Base-by-base conservation (phyloP, 805 yeast species). In the Metschnikowia bowlesiae region DNA sequence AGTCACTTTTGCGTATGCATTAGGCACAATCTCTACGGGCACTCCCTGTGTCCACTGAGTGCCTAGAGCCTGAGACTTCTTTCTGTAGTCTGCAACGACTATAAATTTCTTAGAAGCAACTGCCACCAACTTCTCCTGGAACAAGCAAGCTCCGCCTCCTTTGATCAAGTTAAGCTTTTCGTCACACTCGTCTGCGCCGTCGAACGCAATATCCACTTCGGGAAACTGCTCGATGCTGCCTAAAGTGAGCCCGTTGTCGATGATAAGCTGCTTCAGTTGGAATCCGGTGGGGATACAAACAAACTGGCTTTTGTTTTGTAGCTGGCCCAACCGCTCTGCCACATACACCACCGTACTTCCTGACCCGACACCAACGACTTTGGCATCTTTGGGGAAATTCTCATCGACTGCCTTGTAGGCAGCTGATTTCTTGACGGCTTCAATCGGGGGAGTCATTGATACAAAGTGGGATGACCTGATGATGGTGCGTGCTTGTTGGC, bases 151-250 rank as follows among this genome's bases (percentile, higher is more conserved):
- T 39, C 99, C 99, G 44, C 99, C 99, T 58, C 99, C 99, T 71
- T 94, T 94, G 66, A 94, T 94, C 61, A 91, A 83, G 64, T 90
- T 88, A 60, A 94, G 76, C 18, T 76, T 64, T 4, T 80, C 64
- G 68, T 92, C 99, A 51, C 91, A 91, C 69, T 94, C 99, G 69
- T 94, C 99, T 2, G 99, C 98, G 41, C 99, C 99, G 68, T 94
- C 99, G 66, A 94, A 94, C 1, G 97, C 96, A 59, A 94, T 82
- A 65, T 94, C 99, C 41, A 94, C 73, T 28, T 78, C 77, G 2
- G 96, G 88, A 55, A 73, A 84, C 72, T 89, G 91, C 62, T 92
- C 97, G 53, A 92, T 81, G 8, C 87, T 76, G 1, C 96, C 96
- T 56, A 91, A 74, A 38, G 68, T 76, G 55, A 94, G 75, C 0